These are phyloP conservation scores for Phlebiopsis flavidoalba DNA, from an alignment of 768 basidiomycete species.

Conservation along the genomic window DNA sequence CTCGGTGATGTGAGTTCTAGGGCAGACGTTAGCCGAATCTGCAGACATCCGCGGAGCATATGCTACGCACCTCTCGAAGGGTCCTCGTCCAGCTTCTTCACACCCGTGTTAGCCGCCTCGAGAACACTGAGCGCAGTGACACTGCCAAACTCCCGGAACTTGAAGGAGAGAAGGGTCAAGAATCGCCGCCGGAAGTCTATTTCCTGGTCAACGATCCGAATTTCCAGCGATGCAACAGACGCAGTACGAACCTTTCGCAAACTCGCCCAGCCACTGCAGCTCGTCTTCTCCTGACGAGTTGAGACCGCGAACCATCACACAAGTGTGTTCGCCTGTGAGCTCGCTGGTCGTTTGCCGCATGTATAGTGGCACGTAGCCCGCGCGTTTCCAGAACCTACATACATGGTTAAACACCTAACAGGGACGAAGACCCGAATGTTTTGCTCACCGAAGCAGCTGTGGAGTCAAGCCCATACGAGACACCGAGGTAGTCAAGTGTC, in stretches of 20 bases:
- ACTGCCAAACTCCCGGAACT: constrained; percentile 90
- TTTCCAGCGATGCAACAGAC: not conserved
- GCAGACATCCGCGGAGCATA: not conserved
- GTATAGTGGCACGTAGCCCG: constrained; percentile 88
- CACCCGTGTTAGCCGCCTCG: constrained; percentile 70
- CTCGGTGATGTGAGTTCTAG: constrained; percentile 44
- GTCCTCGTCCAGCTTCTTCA: constrained; percentile 40
- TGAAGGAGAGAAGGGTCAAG: constrained; percentile 84
- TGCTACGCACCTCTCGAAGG: constrained; percentile 31
- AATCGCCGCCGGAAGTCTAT: constrained; percentile 91
- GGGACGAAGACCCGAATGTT: not conserved
- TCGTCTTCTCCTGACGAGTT: constrained; percentile 59
- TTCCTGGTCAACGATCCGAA: not conserved
- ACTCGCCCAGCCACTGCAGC: constrained; percentile 82
- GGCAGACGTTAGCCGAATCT: constrained; percentile 13
- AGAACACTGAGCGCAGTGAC: constrained; percentile 84
- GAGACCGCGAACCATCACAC: constrained; percentile 89
- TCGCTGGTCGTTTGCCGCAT: constrained; percentile 92
- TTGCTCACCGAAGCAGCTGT: constrained; percentile 61
- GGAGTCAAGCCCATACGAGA: constrained; percentile 93
- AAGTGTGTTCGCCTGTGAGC: constrained; percentile 93
- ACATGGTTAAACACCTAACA: not conserved
- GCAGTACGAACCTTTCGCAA: constrained; percentile 62
- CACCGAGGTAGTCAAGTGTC: constrained; percentile 88
- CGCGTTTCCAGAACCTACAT: constrained; percentile 89